These are phyloP conservation scores for Taiwanofungus camphoratus DNA, from an alignment of 1,284 basidiomycete species.

Conservation along the genomic window DNA sequence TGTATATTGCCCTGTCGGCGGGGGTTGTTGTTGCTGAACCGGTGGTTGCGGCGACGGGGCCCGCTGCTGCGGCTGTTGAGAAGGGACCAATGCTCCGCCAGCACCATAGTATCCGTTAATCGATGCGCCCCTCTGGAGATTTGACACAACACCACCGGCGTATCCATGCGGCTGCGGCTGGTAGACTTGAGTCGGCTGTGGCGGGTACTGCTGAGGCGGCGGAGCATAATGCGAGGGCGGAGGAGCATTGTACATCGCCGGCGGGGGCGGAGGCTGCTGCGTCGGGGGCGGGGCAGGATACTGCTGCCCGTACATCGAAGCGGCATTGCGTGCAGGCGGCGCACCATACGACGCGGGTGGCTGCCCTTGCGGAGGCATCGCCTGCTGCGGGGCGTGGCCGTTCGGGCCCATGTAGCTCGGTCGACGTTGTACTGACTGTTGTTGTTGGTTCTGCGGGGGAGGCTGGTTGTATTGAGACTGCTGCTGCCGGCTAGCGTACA, in stretches of 20 bases:
- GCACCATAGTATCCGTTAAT: constrained; percentile 19
- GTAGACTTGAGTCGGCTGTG: constrained; percentile 25
- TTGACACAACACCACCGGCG: constrained; percentile 12
- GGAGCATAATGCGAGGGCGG: constrained; percentile 25
- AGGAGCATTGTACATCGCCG: constrained; percentile 17
- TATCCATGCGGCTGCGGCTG: constrained; percentile 16
- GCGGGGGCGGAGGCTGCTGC: constrained; percentile 22
- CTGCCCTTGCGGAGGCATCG: constrained; percentile 15
- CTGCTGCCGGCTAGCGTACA: constrained; percentile 35
- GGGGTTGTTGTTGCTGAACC: constrained; percentile 20
- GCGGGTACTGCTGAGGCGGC: constrained; percentile 13
- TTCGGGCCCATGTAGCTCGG: constrained; percentile 21
- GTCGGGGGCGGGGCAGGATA: constrained; percentile 11
- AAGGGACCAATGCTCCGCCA: constrained; percentile 3
- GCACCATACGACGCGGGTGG: constrained; percentile 21
- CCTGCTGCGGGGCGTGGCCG: constrained; percentile 12
- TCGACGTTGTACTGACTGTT: constrained; percentile 24
- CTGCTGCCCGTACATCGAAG: constrained; percentile 14
- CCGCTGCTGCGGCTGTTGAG: constrained; percentile 21
- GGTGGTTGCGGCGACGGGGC: constrained; percentile 36
- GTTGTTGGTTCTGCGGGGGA: constrained; percentile 23
- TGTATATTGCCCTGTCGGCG: constrained; percentile 66
- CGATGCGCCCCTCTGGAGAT: constrained; percentile 14
- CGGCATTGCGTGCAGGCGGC: constrained; percentile 10
- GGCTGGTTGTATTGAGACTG: constrained; percentile 18